Percentiles rank a stretch among this genome's conserved stretches.
Evolutionary conservation across 257 asterid species (phyloP).

Genomic region (Eucommia ulmoides): DNA sequence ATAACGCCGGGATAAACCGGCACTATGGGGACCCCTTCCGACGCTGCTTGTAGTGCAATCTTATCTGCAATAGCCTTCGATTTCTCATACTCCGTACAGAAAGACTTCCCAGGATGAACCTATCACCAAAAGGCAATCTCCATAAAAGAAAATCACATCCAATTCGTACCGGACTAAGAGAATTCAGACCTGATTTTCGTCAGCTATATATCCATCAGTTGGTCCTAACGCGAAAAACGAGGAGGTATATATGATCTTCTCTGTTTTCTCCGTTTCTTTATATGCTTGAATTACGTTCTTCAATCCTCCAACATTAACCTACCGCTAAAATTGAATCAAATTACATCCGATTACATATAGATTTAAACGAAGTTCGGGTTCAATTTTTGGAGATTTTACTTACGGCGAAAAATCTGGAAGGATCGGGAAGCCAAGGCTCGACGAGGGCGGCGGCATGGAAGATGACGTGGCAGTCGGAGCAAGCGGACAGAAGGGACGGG

Average conservation of each 20-base stretch:
- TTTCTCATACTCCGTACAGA: conserved; percentile 81
- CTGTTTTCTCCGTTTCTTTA: conserved; percentile 40
- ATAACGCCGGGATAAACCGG: conserved; percentile 90
- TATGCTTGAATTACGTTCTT: conserved; percentile 63
- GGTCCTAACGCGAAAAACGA: conserved; percentile 89
- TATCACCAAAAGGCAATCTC: conserved; percentile 4
- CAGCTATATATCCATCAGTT: conserved; percentile 72
- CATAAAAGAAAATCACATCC: background rate
- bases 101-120: conserved; percentile 53
- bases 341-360: background rate
- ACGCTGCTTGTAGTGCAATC: conserved; percentile 72
- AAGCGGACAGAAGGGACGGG: conserved; percentile 54
- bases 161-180: background rate
- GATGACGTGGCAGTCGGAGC: conserved; percentile 64
- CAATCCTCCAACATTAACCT: conserved; percentile 93
- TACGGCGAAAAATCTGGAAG: conserved; percentile 47
- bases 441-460: conserved; percentile 89
- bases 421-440: conserved; percentile 94
- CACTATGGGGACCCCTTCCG: conserved; percentile 67
- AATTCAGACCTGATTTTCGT: conserved; percentile 57
- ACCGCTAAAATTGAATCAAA: background rate
- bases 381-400: conserved; percentile 1
- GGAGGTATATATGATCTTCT: conserved; percentile 77
- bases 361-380: background rate
- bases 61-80: conserved; percentile 70